Base-by-base conservation (phyloP, 345 rosid genomes). In the Bruguiera gymnorhiza region DNA sequence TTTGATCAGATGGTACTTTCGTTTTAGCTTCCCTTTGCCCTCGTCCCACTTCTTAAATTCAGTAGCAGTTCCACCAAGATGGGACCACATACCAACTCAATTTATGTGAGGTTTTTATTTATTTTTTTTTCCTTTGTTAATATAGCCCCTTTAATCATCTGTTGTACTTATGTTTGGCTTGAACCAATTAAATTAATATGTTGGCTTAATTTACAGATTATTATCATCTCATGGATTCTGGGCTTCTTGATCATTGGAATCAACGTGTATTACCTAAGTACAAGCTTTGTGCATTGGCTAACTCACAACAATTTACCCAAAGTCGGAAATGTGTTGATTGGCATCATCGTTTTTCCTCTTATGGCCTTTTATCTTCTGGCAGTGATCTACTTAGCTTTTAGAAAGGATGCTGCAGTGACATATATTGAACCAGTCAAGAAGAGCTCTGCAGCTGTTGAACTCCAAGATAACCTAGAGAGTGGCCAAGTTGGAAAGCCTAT, bases 61-160 rank as follows among this genome's bases (percentile, higher is more conserved):
- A 89, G 96, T 30, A 83, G 88, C 72, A 77, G 88, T 65, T 8
- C 81, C 30, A 79, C 88, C 37, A 87, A 89, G 69, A 83, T 87
- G 92, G 96, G 92, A 36, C 92, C 90, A 0, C 82, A 87, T 70
- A 87, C 75, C 76, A 89, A 87, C 65, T 89, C 96, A 1, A 77
- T 74, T 16, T 31, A 21, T 15, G 96, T 87, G 48, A 84, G 86
- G 69, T 10, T 10, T 6, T 8, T 4, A 27, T 5, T 0, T 6
- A 23, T 23, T 24, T 24, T 6, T 2, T 16, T 32, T 2, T 36
- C 29, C 29, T 26, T 9, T 39, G 15, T 11, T 37, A 8, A 37
- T 8, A 2, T 39, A 37, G 43, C 43, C 11, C 9, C 11, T 37
- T 37, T 37, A 9, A 37, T 37, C 43, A 37, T 30, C 32, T 8